Evolutionary conservation across 1,284 basidiomycete species (phyloP), one percentile per base, ranked within the genome.

Genomic region (Ustilago crameri): DNA sequence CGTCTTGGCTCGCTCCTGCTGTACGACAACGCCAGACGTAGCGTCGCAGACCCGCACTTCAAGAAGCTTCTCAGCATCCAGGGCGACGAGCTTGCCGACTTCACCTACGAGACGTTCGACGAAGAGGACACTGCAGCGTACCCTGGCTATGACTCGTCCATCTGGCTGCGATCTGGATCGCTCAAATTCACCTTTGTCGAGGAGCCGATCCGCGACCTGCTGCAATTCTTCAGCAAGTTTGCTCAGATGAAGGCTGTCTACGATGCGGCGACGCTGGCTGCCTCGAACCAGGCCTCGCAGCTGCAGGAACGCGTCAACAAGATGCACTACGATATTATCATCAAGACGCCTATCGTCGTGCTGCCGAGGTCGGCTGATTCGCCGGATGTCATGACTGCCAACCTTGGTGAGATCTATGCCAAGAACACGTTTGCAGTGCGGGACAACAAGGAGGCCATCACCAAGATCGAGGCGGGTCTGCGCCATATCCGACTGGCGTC

Each of bases 81-180:
- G 81, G 96, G 95, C 37, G 89, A 93, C 76, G 92, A 98, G 83
- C 89, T 98, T 46, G 95, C 94, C 23, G 92, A 97, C 83, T 94
- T 99, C 85, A 89, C 88, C 54, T 98, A 98, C 84, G 91, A 97
- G 84, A 98, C 94, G 0, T 95, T 90, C 84, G 92, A 95, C 83
- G 84, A 85, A 3, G 78, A 74, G 9, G 87, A 88, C 35, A 61
- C 78, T 7, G 86, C 88, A 32, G 86, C 87, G 1, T 92, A 93
- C 83, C 87, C 88, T 2, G 93, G 93, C 35, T 88, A 95, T 85
- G 94, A 95, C 83, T 94, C 94, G 3, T 89, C 90, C 5, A 86
- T 99, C 58, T 88, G 89, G 70, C 87, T 99, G 55, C 88, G 90
- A 27, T 90, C 93, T n/a, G 95, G 93, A 5, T 97, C 96, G 1